Conservation (phyloP, 2,329 filamentous ascomycete genomes). For the Plectosphaerella cucumerina region DNA sequence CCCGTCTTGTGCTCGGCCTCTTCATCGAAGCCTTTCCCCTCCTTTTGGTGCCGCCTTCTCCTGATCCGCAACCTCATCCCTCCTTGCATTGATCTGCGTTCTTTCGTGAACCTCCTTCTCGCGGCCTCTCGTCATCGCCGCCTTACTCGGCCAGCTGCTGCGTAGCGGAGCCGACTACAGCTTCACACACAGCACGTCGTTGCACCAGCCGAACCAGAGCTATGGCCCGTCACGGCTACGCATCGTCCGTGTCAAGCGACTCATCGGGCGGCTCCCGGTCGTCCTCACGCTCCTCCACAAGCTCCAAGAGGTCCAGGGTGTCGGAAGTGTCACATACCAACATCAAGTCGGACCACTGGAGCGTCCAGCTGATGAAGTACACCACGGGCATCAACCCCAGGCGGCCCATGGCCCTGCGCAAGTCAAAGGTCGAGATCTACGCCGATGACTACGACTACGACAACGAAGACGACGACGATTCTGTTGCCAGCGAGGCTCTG, state of each 20-base stretch:
- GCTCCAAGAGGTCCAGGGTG: constrained; percentile 10
- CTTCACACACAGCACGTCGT: background rate
- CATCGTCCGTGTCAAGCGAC: constrained; percentile 7
- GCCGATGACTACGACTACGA: constrained; percentile 9
- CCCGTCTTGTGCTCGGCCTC: background rate
- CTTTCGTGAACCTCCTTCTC: too few species aligned
- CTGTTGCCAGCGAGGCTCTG: background rate
- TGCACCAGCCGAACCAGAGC: background rate
- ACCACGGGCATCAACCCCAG: constrained; percentile 8
- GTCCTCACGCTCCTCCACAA: constrained; percentile 8
- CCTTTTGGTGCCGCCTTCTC: background rate
- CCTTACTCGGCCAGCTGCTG: too few species aligned
- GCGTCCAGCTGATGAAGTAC: constrained; percentile 11
- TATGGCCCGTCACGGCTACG: constrained; percentile 9
- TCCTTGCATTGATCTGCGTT: too few species aligned
- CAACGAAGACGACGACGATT: background rate
- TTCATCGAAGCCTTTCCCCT: background rate
- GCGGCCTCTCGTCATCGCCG: background rate
- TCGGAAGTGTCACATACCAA: constrained; percentile 10
- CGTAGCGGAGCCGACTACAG: too few species aligned
- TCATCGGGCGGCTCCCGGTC: constrained; percentile 8
- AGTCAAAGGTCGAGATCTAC: constrained; percentile 3
- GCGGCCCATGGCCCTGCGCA: constrained; percentile 9
- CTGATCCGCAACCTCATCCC: constrained; percentile 1
- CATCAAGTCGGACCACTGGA: constrained; percentile 10